Percentiles rank a stretch among this genome's conserved stretches.
phyloP scores from a whole-genome alignment of 2,329 filamentous ascomycete genomes.

The Beauveria sp. region DNA sequence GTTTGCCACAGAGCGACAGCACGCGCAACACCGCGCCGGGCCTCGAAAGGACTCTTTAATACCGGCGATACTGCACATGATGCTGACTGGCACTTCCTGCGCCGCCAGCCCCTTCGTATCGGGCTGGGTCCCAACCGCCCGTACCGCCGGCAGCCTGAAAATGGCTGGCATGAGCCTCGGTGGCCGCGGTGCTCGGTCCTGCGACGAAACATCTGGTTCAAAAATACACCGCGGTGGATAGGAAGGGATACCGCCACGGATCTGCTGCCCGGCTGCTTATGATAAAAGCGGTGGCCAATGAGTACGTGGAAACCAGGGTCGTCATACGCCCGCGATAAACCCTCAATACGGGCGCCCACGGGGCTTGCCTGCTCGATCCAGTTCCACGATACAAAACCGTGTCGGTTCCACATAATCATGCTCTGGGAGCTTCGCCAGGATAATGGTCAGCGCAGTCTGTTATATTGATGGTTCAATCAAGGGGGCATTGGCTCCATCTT shows the following conservation, averaged over 20 bases:
- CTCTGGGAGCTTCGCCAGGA: background rate
- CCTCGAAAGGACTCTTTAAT: too few species aligned
- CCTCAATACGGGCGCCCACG: background rate
- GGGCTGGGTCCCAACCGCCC: too few species aligned
- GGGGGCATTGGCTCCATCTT: background rate
- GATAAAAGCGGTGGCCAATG: background rate
- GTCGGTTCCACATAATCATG: background rate
- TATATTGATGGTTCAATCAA: background rate
- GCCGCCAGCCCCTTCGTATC: too few species aligned
- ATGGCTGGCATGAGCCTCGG: too few species aligned
- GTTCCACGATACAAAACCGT: background rate
- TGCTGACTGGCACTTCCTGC: too few species aligned
- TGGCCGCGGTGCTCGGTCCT: background rate
- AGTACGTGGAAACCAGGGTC: background rate
- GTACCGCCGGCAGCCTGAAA: too few species aligned
- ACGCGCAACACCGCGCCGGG: too few species aligned
- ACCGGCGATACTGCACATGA: too few species aligned
- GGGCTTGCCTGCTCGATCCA: background rate
- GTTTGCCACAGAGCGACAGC: too few species aligned
- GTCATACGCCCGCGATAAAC: background rate
- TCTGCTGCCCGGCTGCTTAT: too few species aligned
- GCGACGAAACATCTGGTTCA: background rate
- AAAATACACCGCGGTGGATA: background rate
- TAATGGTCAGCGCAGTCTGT: background rate
- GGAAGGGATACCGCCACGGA: background rate